A percentile compares a stretch with the other conserved stretches of the same genome.
phyloP scores from a whole-genome alignment of 2,329 filamentous ascomycete genomes.

The Aspergillus chevalieri region DNA sequence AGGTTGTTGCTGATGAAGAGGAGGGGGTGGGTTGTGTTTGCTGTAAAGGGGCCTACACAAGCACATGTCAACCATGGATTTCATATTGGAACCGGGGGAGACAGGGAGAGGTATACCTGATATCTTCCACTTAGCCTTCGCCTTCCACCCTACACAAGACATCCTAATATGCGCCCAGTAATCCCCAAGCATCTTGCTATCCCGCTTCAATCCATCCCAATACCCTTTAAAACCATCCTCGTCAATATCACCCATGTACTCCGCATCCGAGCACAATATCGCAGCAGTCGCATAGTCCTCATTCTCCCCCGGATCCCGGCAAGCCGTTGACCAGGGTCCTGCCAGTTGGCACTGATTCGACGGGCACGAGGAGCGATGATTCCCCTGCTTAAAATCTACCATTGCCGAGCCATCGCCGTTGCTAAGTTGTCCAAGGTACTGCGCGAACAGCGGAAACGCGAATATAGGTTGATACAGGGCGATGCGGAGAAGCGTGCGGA shows the following conservation, averaged over 20 bases:
- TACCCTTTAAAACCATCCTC: constrained; percentile 13
- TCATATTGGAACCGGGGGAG: too few species aligned
- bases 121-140: constrained; percentile 29
- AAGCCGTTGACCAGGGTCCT: constrained; percentile 27
- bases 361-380: constrained; percentile 19
- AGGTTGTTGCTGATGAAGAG: constrained; percentile 53
- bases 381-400: constrained; percentile 25
- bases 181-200: constrained; percentile 26
- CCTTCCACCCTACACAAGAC: constrained; percentile 33
- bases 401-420: constrained; percentile 21
- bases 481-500: constrained; percentile 24
- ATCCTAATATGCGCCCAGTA: constrained; percentile 36
- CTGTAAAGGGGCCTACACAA: constrained; percentile 20
- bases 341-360: constrained; percentile 22
- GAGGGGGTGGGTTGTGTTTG: constrained; percentile 45
- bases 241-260: constrained; percentile 14
- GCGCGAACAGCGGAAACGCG: constrained; percentile 23
- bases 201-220: constrained; percentile 18
- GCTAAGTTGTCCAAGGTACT: constrained; percentile 17
- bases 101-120: constrained; percentile 7
- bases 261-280: constrained; percentile 28
- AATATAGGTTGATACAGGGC: constrained; percentile 28
- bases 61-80: too few species aligned
- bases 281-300: constrained; percentile 23
- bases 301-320: constrained; percentile 20